Conservation (phyloP, 2,329 filamentous ascomycete genomes). For the Beauveria asiatica region DNA sequence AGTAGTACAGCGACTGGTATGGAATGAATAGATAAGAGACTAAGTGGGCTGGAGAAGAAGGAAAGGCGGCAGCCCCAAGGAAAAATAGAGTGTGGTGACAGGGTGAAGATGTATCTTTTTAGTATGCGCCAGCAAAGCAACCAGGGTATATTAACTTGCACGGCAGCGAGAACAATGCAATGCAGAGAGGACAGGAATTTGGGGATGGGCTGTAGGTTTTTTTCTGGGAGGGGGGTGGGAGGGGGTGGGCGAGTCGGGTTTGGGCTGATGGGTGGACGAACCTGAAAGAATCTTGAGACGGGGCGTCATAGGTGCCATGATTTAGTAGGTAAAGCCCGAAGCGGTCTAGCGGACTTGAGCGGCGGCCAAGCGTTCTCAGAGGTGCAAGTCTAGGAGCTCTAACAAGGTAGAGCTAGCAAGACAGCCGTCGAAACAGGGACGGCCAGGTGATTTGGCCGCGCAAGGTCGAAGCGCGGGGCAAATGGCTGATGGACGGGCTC, state of each 20-base stretch:
- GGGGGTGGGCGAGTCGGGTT: conserved; percentile 1
- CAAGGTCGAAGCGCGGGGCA: neutral
- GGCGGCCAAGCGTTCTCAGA: conserved; percentile 2
- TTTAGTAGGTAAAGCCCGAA: conserved; percentile 30
- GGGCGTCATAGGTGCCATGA: conserved; percentile 52
- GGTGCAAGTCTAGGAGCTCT: conserved; percentile 1
- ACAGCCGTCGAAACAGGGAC: neutral
- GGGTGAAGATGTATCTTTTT: conserved; percentile 1
- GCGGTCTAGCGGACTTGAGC: conserved; percentile 23
- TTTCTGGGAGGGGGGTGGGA: conserved; percentile 11
- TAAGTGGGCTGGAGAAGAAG: conserved; percentile 4
- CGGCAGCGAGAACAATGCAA: conserved; percentile 6
- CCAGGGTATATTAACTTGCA: neutral
- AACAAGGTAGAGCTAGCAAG: neutral
- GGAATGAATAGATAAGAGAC: neutral
- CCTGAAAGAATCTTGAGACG: conserved; percentile 54
- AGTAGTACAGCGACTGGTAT: conserved; percentile 1
- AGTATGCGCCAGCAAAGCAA: conserved; percentile 9
- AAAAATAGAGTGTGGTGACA: neutral
- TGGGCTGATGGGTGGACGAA: conserved; percentile 33
- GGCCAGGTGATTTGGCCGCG: neutral
- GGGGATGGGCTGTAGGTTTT: neutral
- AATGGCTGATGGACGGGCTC: neutral
- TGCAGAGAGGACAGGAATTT: neutral
- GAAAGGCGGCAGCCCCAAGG: neutral